Evolutionary conservation across 1,139 yeast genomes (phyloP), one percentile per base, ranked within the genome.

Genomic region (Nakaseomyces sp.): DNA sequence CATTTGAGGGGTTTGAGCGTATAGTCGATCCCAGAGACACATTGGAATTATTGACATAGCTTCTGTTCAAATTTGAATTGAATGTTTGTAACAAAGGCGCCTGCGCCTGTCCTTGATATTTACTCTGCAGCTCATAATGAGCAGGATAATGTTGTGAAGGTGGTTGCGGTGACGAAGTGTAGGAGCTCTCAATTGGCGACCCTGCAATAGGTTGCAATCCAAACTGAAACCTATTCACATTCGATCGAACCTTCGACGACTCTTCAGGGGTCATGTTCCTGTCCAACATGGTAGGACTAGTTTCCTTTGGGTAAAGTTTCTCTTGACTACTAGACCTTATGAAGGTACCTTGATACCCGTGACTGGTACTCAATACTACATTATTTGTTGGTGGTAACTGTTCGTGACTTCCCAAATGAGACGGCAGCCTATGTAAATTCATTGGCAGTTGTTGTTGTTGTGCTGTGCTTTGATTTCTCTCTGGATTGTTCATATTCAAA

Each of bases 81-180:
- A n/a, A 32, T 32, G 36, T 17, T 9, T 32, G 36, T 6, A 32
- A 17, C 10, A 32, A 22, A 10, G 36, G 36, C 36, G 36, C 36
- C 36, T 32, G 36, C 36, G 36, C 36, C 36, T 32, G 36, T 19
- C 36, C 36, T 32, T 32, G 36, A 32, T 17, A 32, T 18, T 32
- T 32, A 19, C 24, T 32, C 15, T 32, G 36, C 10, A 32, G 24
- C 36, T 32, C 36, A 19, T 17, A 32, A 15, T 32, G 36, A 15
- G 24, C 2, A 4, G 20, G 24, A 19, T 32, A 32, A 8, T 22
- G 24, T 32, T 17, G 36, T 5, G 36, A 15, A n/a, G 20, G 17
- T 6, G 18, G 22, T 19, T 32, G 22, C 24, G 22, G 36, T 9
- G 36, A 18, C 4, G 36, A 32, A 6, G 13, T 32, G 13, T 7